Base-by-base conservation (phyloP, 805 yeast genomes). In the Candida tammaniensis region DNA sequence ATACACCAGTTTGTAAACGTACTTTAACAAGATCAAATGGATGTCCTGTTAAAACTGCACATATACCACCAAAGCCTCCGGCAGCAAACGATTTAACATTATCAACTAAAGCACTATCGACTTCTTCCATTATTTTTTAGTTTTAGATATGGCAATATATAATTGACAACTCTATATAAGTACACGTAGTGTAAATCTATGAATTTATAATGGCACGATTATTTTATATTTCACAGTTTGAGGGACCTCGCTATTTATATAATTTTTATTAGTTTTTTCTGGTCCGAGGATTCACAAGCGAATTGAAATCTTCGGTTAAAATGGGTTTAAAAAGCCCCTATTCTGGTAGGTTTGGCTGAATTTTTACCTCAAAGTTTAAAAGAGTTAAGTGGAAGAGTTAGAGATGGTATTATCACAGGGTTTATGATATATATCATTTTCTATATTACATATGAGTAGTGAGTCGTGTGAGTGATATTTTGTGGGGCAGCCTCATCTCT, bases 31-130 rank as follows among this genome's bases (percentile, higher is more conserved):
- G 73, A 57, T 93, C 98, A 56, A 91, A 91, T 1, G 98, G 98
- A 57, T 91, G 98, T 19, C 98, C 98, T 0, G 96, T 86, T 18
- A 88, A 51, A 11, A 91, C 98, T 2, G 98, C 96, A 58, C 40
- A 89, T 16, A 91, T 68, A 52, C 98, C 98, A 44, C 98, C 98
- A 39, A 91, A 84, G 4, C 97, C 98, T 27, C 98, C 98, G 6
- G 96, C 81, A 6, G 78, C 81, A 48, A 91, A 78, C 1, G 96
- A 86, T 55, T 89, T 87, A 47, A 82, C 66, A 64, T 91, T 94
- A 39, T 86, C 95, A 22, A 80, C 72, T 33, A 76, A 57, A 25
- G 62, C 70, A 45, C 69, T 62, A 40, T 67, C 74, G 18, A 58
- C 64, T 52, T 64, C 72, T 42, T 64, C 73, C 71, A 68, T 65